These are phyloP conservation scores for Microdochium paspali DNA, from an alignment of 2,329 filamentous ascomycete genomes.

Conservation along the genomic window DNA sequence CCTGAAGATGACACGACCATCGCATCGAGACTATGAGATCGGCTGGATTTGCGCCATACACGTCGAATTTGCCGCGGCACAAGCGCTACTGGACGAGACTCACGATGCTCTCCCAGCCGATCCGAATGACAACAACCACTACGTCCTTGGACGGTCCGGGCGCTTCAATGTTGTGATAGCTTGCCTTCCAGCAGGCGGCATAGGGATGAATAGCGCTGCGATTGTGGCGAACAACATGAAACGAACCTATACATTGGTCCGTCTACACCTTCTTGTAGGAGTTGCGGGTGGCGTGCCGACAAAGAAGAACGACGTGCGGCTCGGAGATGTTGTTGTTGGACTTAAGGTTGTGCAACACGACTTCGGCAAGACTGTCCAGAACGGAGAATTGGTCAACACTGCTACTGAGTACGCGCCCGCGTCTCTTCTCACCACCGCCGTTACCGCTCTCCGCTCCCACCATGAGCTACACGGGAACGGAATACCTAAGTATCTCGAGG, in stretches of 20 bases:
- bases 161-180: slow-evolving; percentile 9
- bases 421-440: neutral
- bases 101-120: slow-evolving; percentile 1
- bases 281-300: slow-evolving; percentile 12
- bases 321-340: slow-evolving; percentile 7
- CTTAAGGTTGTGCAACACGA: neutral
- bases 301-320: slow-evolving; percentile 3
- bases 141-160: slow-evolving; percentile 6
- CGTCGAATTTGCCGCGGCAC: slow-evolving; percentile 7
- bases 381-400: slow-evolving; percentile 3
- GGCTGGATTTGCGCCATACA: slow-evolving; percentile 11
- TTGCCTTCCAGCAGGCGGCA: slow-evolving; percentile 6
- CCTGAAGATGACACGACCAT: no score
- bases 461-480: neutral
- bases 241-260: slow-evolving; percentile 4
- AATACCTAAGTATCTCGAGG: neutral
- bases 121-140: slow-evolving; percentile 4
- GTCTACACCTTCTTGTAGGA: slow-evolving; percentile 8
- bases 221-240: slow-evolving; percentile 6
- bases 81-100: slow-evolving; percentile 5
- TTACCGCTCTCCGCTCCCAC: neutral
- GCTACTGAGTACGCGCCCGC: slow-evolving; percentile 1
- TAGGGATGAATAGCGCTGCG: slow-evolving; percentile 6
- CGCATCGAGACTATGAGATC: slow-evolving; percentile 6
- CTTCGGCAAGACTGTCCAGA: neutral